Conservation (phyloP, 495 filamentous ascomycete genomes). For the Hypomontagnella monticulosa region DNA sequence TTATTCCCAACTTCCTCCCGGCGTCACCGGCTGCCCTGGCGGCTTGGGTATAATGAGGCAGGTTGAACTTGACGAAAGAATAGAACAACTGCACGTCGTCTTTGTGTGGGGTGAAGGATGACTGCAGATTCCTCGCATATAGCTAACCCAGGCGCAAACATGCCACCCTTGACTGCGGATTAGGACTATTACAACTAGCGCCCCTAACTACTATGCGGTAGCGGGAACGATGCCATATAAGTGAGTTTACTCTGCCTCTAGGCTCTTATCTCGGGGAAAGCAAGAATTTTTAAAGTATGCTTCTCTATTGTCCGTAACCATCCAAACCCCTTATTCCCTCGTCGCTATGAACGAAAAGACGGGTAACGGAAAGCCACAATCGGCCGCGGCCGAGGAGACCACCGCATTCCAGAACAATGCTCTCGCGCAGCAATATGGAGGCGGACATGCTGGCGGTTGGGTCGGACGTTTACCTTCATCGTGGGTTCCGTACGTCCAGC, state of each 20-base stretch:
- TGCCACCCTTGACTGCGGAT: constrained; percentile 17
- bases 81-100: not conserved
- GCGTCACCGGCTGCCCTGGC: too few species aligned
- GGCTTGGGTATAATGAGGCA: too few species aligned
- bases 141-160: too few species aligned
- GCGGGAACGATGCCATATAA: constrained; percentile 25
- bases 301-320: constrained; percentile 9
- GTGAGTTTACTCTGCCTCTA: constrained; percentile 4
- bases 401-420: constrained; percentile 31
- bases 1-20: too few species aligned
- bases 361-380: constrained; percentile 23
- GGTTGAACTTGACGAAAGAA: too few species aligned
- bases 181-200: constrained; percentile 26
- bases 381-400: constrained; percentile 25
- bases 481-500: constrained; percentile 51
- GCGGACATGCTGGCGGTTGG: constrained; percentile 45
- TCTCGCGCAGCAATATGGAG: constrained; percentile 45
- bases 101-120: constrained; percentile 23
- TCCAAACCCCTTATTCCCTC: not conserved
- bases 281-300: constrained; percentile 8
- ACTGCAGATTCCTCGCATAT: too few species aligned
- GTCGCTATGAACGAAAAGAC: constrained; percentile 24
- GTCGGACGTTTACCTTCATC: constrained; percentile 42
- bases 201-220: constrained; percentile 9
- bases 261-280: not conserved